A percentile compares a stretch with the other conserved stretches of the same genome.
Conservation (phyloP, 2,329 filamentous ascomycete species). For the Scytalidium lignicola region DNA sequence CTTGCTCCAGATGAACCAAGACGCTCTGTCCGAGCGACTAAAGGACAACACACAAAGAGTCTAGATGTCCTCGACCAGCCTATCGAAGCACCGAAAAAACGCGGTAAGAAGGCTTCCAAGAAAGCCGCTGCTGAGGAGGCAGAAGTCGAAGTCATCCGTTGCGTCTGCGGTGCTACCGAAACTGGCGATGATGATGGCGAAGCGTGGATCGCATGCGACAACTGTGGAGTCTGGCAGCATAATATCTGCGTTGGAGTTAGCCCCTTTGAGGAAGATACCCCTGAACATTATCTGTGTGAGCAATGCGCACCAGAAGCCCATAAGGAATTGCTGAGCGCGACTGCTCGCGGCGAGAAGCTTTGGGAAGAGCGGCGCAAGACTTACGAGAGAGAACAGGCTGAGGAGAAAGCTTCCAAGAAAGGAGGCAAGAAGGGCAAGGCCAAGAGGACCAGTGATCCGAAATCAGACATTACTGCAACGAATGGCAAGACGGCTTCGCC, state of each 20-base stretch:
- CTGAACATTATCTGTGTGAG: conserved; percentile 89
- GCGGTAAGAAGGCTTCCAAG: conserved; percentile 45
- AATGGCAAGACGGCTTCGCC: conserved; percentile 26
- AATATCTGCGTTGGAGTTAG: conserved; percentile 90
- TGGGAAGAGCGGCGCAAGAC: conserved; percentile 70
- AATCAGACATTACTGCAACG: conserved; percentile 37
- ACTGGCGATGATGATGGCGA: conserved; percentile 82
- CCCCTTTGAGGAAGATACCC: conserved; percentile 68
- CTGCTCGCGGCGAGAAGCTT: conserved; percentile 74
- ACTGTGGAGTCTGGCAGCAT: conserved; percentile 92
- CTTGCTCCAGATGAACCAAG: conserved; percentile 66
- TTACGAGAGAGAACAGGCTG: conserved; percentile 51
- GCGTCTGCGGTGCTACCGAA: conserved; percentile 83
- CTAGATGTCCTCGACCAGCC: conserved; percentile 69
- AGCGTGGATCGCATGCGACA: conserved; percentile 94
- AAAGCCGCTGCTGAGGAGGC: conserved; percentile 46
- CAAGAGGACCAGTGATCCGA: conserved; percentile 60
- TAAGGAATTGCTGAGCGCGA: conserved; percentile 70
- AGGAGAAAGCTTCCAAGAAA: conserved; percentile 40
- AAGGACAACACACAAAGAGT: conserved; percentile 89
- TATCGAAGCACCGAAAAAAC: conserved; percentile 45
- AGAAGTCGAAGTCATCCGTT: conserved; percentile 69
- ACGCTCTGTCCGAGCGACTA: conserved; percentile 91
- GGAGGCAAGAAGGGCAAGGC: conserved; percentile 53
- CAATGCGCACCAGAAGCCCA: conserved; percentile 81